Conservation (phyloP, 2,329 filamentous ascomycete genomes). For the Zymoseptoria pseudotritici region DNA sequence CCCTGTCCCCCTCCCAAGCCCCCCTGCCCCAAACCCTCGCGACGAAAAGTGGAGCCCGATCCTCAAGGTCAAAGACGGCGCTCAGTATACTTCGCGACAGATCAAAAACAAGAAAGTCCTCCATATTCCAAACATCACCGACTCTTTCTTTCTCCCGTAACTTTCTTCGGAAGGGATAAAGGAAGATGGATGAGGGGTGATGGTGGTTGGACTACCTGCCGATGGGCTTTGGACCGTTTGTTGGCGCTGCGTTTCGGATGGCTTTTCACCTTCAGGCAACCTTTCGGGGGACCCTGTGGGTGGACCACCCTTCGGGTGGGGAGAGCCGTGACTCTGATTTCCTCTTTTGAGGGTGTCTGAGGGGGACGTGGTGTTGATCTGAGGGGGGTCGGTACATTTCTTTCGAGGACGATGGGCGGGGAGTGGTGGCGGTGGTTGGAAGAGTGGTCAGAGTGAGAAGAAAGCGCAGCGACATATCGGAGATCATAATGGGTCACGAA, state of each 20-base stretch:
- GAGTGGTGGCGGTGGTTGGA: too few species aligned
- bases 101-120: conserved; percentile 26
- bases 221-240: conserved; percentile 2
- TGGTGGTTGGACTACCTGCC: conserved; percentile 3
- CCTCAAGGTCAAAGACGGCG: conserved; percentile 43
- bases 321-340: neutral
- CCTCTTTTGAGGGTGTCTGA: neutral
- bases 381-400: too few species aligned
- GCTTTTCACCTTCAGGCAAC: too few species aligned
- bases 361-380: neutral
- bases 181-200: conserved; percentile 7
- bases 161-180: conserved; percentile 4
- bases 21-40: conserved; percentile 27
- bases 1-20: conserved; percentile 1
- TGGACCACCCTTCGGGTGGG: too few species aligned
- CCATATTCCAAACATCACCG: neutral
- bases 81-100: conserved; percentile 49
- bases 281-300: too few species aligned
- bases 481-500: neutral
- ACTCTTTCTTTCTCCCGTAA: neutral
- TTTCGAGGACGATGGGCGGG: too few species aligned
- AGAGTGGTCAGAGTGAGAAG: too few species aligned
- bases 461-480: neutral
- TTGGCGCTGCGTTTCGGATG: neutral
- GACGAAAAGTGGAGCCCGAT: conserved; percentile 46